phyloP scores from a whole-genome alignment of 805 yeast species.

The Grigorovia humatica region DNA sequence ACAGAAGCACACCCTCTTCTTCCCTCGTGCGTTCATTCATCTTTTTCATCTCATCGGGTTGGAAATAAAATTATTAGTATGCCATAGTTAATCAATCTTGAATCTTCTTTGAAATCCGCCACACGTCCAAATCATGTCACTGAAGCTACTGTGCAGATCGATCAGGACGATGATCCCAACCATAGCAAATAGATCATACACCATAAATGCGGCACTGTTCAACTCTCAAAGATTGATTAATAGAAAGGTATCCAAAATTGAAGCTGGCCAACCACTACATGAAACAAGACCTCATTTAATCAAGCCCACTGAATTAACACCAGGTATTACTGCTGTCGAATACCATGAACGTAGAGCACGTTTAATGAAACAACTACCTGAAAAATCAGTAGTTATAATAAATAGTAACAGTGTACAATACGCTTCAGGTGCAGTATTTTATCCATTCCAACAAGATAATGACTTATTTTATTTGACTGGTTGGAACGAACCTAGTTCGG shows the following conservation, averaged over 20 bases:
- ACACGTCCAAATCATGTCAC: no score
- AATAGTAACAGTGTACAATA: conserved; percentile 64
- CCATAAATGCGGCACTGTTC: background rate
- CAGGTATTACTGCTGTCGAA: conserved; percentile 78
- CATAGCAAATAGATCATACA: background rate
- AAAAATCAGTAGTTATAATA: conserved; percentile 52
- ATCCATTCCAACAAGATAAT: conserved; percentile 86
- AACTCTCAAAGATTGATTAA: conserved; percentile 4
- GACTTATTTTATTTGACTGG: conserved; percentile 83
- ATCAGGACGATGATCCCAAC: background rate
- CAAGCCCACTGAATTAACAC: conserved; percentile 70
- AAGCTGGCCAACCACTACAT: conserved; percentile 75
- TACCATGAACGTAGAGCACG: conserved; percentile 60
- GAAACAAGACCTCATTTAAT: conserved; percentile 78
- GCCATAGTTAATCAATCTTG: no score
- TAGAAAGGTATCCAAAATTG: conserved; percentile 21
- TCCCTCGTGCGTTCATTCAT: no score
- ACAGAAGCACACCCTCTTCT: no score
- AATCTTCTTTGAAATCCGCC: no score
- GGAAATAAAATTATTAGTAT: no score
- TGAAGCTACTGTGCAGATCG: no score
- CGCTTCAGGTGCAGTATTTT: conserved; percentile 85
- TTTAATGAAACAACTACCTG: conserved; percentile 49
- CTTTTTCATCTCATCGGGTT: no score
- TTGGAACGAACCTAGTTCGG: conserved; percentile 82